phyloP scores from a whole-genome alignment of 441 rosid species.

The Omphalea diandra region DNA sequence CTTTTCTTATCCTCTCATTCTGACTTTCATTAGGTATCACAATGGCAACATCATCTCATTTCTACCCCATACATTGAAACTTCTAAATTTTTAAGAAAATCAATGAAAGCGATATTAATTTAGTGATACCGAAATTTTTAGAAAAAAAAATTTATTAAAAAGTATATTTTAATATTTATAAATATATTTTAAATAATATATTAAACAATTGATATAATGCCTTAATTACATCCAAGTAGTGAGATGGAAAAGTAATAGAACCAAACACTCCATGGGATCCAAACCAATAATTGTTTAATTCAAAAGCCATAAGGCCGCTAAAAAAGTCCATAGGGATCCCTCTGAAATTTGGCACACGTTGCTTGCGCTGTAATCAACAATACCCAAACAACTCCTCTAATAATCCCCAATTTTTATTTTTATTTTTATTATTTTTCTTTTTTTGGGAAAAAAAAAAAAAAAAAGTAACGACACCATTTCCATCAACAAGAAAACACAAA shows the following conservation, averaged over 20 bases:
- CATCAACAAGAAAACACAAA: conserved; percentile 21
- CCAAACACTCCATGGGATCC: background rate
- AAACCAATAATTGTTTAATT: background rate
- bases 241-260: background rate
- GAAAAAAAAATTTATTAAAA: no score
- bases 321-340: conserved; percentile 1
- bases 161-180: no score
- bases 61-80: no score
- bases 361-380: conserved; percentile 23
- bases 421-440: background rate
- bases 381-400: background rate
- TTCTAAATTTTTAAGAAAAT: no score
- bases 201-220: no score
- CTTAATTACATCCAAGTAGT: no score
- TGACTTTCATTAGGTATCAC: background rate
- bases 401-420: background rate
- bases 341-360: conserved; percentile 4
- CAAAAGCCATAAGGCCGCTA: background rate
- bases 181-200: no score
- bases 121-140: no score
- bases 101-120: no score
- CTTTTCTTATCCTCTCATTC: background rate
- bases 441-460: background rate
- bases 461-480: conserved; percentile 8
- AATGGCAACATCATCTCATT: no score